Percentiles rank a stretch among this genome's conserved stretches.
Conservation (phyloP, 164 flowering plant genomes). For the Houttuynia cordata region DNA sequence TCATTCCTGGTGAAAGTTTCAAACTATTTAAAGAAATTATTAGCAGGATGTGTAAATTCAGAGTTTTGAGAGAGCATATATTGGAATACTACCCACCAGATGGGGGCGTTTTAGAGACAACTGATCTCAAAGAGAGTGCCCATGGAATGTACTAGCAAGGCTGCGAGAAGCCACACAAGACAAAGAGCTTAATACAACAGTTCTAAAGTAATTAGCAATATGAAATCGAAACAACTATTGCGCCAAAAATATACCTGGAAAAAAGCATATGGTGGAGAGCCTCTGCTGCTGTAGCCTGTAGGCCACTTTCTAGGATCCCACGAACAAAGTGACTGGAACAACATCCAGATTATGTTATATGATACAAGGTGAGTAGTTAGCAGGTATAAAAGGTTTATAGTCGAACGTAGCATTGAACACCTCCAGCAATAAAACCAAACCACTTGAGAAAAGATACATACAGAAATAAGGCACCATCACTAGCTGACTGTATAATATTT, state of each 20-base stretch:
- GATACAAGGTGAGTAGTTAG: not conserved
- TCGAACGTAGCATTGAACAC: not conserved
- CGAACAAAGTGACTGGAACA: slow-evolving; percentile 40
- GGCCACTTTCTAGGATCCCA: slow-evolving; percentile 60
- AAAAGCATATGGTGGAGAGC: slow-evolving; percentile 63
- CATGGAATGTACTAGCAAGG: slow-evolving; percentile 87
- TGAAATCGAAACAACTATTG: not conserved
- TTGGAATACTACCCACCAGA: slow-evolving; percentile 34
- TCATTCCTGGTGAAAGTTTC: slow-evolving; percentile 4
- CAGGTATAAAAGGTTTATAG: not conserved
- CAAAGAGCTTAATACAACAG: not conserved
- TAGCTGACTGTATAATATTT: too few relatives aligned
- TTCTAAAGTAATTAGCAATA: not conserved
- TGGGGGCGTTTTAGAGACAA: slow-evolving; percentile 64
- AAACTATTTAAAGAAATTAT: not conserved
- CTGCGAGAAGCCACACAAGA: slow-evolving; percentile 24
- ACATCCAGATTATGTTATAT: not conserved
- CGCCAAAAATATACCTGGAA: slow-evolving; percentile 33
- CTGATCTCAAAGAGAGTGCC: slow-evolving; percentile 55
- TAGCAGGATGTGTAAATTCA: not conserved
- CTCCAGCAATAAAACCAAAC: too few relatives aligned
- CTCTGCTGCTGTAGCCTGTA: slow-evolving; percentile 52
- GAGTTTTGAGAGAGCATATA: not conserved
- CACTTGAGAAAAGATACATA: too few relatives aligned
- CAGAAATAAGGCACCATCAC: too few relatives aligned